Base-by-base conservation (phyloP, 169 alveolate species). In the Prorocentrum cordatum region DNA sequence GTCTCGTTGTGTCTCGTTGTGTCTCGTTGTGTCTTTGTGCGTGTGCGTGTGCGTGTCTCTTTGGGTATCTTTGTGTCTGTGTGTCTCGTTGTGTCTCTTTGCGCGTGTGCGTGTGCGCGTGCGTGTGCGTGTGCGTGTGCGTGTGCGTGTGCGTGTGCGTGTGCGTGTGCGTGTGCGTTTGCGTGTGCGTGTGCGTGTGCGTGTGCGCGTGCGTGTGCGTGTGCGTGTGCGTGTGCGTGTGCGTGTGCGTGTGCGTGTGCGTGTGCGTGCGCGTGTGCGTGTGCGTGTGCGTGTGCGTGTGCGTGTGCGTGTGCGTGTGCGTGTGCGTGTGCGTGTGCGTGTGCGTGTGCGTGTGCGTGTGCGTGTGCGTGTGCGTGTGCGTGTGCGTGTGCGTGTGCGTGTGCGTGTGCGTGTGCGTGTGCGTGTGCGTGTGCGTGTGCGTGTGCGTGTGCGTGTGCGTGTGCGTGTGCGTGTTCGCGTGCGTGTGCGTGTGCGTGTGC, bases 141-240 rank as follows among this genome's bases (percentile, higher is more conserved):
- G 26, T 31, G 26, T 62, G 72, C 31, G 45, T 62, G 26, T 62
- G 45, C 31, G 72, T 62, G 45, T 62, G 26, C 14, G 29, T 62
- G 45, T 62, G 45, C 31, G 26, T 62, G 29, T 62, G 39, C 31
- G 31, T 62, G 29, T 62, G 45, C 31, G 72, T 62, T 26, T 62
- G 47, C 31, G 45, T 62, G 29, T 62, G 24, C 31, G 72, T 62
- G 39, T 62, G 47, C 22, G 72, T 62, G 45, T 59, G 36, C 24
- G 38, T 59, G 70, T 59, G 70, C 24, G 24, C 24, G 70, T 59
- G 39, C n/a, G 24, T 62, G 72, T 62, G 26, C 22, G 26, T 29
- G 72, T 62, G 72, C n/a, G 31, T 62, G 26, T 62, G 72, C 22
- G 47, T 62, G 72, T 62, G 45, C n/a, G 47, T 62, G 39, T 62